Conservation (phyloP, 225 moss, liverwort and hornwort genomes). For the Physcomitrellopsis africana region DNA sequence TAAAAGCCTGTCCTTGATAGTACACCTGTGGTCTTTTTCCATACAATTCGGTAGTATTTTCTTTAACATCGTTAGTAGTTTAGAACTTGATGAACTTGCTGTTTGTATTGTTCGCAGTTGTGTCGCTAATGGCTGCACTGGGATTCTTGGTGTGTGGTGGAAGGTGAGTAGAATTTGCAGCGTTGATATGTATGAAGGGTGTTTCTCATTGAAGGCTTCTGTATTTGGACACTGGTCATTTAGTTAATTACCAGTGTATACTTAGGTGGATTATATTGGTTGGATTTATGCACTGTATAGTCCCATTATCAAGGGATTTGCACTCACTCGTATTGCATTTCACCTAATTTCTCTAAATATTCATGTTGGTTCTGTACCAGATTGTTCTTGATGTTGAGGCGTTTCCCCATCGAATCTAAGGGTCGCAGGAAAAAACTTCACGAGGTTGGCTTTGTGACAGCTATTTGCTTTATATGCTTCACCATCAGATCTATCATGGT, state of each 20-base stretch:
- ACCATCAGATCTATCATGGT: constrained; percentile 95
- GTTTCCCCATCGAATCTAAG: constrained; percentile 99
- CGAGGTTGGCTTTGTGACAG: constrained; percentile 96
- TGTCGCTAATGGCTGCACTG: constrained; percentile 85
- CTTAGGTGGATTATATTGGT: too few relatives aligned
- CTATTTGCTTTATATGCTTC: constrained; percentile 98
- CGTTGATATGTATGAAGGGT: not conserved
- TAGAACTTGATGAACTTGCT: not conserved
- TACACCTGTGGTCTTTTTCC: too few relatives aligned
- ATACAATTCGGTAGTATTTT: too few relatives aligned
- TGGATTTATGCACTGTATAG: too few relatives aligned
- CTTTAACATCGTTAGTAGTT: not conserved
- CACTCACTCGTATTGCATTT: too few relatives aligned
- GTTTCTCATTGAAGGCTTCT: not conserved
- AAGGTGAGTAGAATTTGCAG: constrained; percentile 49
- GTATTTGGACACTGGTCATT: not conserved
- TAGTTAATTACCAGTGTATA: not conserved
- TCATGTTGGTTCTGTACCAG: constrained; percentile 38
- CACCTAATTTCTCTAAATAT: not conserved
- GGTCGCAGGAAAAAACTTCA: constrained; percentile 92
- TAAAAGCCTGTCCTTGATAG: too few relatives aligned
- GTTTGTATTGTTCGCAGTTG: constrained; percentile 62
- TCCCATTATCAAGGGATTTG: too few relatives aligned
- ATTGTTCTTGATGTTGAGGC: constrained; percentile 95
- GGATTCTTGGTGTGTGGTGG: constrained; percentile 96